These are phyloP conservation scores for Phoenix dactylifera DNA, from an alignment of 176 grass and related monocot species.

Conservation along the genomic window DNA sequence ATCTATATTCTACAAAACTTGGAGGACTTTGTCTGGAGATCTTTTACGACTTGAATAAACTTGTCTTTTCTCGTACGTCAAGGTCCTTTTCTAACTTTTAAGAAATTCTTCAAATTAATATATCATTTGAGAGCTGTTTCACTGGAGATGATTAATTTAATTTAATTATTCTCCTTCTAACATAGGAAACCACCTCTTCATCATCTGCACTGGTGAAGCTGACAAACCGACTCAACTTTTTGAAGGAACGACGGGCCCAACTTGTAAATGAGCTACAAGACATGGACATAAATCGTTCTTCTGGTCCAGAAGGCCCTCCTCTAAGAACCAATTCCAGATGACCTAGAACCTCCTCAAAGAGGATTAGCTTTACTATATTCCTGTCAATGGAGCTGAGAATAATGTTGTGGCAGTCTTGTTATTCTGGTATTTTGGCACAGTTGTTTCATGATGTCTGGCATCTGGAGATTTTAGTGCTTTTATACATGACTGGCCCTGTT, in stretches of 20 bases:
- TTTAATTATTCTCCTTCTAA: slow-evolving; percentile 17
- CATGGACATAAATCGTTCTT: neutral
- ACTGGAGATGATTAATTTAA: slow-evolving; percentile 13
- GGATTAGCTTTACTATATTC: neutral
- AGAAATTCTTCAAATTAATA: no score
- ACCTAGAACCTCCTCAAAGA: neutral
- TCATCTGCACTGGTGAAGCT: slow-evolving; percentile 55
- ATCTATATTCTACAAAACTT: neutral
- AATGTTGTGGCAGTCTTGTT: no score
- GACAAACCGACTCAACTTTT: slow-evolving; percentile 72
- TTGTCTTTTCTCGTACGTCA: no score
- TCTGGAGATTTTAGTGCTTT: no score
- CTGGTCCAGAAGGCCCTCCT: neutral
- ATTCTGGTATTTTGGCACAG: no score
- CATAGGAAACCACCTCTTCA: slow-evolving; percentile 49
- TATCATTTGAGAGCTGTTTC: no score
- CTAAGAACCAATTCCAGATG: slow-evolving; percentile 13
- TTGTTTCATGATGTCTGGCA: no score
- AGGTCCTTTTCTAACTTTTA: no score
- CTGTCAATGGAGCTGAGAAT: no score
- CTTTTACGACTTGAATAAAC: no score
- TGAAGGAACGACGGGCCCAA: slow-evolving; percentile 78
- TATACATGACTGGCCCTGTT: no score
- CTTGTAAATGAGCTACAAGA: slow-evolving; percentile 42
- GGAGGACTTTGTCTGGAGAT: no score